These are phyloP conservation scores for Berberis vulgaris DNA, from an alignment of 164 flowering plant genomes.

Conservation along the genomic window DNA sequence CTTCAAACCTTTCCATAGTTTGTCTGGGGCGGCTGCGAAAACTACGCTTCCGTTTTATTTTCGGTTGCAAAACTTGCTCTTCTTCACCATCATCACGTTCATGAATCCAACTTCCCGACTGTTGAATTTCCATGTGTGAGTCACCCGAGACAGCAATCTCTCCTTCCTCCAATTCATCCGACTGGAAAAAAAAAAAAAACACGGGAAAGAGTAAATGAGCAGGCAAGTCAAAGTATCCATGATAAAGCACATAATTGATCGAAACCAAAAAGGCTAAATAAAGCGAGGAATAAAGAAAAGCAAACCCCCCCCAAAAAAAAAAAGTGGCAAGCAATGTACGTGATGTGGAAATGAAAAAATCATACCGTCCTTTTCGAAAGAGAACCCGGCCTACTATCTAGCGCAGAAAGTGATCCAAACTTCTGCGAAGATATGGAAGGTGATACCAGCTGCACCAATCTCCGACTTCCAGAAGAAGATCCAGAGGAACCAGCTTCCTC, in stretches of 20 bases:
- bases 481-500: slow-evolving; percentile 87
- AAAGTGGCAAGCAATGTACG: not conserved
- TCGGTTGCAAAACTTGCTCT: slow-evolving; percentile 95
- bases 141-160: slow-evolving; percentile 91
- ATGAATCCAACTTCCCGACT: slow-evolving; percentile 93
- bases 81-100: slow-evolving; percentile 95
- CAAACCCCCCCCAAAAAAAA: not conserved
- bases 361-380: slow-evolving; percentile 65
- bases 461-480: slow-evolving; percentile 68
- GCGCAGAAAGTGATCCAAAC: slow-evolving; percentile 92
- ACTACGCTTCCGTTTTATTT: slow-evolving; percentile 87
- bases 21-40: slow-evolving; percentile 68
- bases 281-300: slow-evolving; percentile 1
- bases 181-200: slow-evolving; percentile 33
- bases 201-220: not conserved
- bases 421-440: slow-evolving; percentile 75
- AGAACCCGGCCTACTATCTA: slow-evolving; percentile 80
- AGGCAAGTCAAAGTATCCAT: not conserved
- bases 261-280: not conserved
- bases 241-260: not conserved
- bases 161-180: slow-evolving; percentile 95
- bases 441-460: slow-evolving; percentile 39
- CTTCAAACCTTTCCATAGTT: slow-evolving; percentile 57
- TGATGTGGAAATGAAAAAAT: not conserved
- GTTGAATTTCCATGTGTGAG: slow-evolving; percentile 77